phyloP scores from a whole-genome alignment of 768 basidiomycete species.

The Jaapia argillacea region DNA sequence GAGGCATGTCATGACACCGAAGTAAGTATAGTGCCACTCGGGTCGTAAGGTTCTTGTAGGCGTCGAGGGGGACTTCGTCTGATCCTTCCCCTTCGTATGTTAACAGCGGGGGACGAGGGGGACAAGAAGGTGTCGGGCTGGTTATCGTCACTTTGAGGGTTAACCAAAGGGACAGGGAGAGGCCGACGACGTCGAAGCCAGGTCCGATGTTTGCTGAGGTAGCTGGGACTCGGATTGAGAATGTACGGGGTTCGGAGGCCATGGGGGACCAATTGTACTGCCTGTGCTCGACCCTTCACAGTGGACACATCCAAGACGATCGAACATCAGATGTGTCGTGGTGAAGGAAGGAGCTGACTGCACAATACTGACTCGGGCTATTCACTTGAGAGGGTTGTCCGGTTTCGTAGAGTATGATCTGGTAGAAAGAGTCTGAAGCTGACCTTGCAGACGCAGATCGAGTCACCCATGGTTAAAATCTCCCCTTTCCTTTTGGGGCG shows the following conservation, averaged over 20 bases:
- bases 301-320: no score
- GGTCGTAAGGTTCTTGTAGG: conserved; percentile 95
- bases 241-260: conserved; percentile 8
- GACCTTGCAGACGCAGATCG: no score
- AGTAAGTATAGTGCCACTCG: conserved; percentile 96
- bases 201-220: conserved; percentile 98
- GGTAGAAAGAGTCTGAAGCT: no score
- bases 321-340: no score
- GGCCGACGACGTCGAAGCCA: conserved; percentile 98
- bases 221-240: conserved; percentile 85
- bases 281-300: no score
- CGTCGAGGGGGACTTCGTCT: conserved; percentile 81
- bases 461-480: no score
- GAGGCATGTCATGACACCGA: conserved; percentile 69
- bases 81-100: conserved; percentile 85
- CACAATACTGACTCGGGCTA: no score
- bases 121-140: conserved; percentile 14
- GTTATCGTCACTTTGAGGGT: conserved; percentile 55
- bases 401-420: no score
- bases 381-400: no score
- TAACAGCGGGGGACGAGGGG: conserved; percentile 48
- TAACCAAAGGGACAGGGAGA: conserved; percentile 83
- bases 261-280: no score
- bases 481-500: no score
- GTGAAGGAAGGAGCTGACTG: no score